Base-by-base conservation (phyloP, 495 filamentous ascomycete species). In the Neurospora hispaniola region DNA sequence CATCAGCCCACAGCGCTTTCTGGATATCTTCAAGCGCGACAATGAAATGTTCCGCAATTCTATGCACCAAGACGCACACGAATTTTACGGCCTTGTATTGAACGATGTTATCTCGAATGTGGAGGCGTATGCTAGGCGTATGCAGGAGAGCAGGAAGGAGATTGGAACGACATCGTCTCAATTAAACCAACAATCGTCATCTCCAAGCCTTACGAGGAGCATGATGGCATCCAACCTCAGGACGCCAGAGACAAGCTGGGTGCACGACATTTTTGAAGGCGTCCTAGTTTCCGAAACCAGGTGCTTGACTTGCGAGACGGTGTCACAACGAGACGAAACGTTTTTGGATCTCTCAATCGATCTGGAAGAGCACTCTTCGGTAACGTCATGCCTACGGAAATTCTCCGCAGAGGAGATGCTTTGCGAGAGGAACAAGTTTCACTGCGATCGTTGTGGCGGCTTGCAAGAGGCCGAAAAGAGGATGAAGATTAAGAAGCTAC, bases 371-470 rank as follows among this genome's bases (percentile, higher is more conserved):
- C 94, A 99, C 81, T 93, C 94, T 4, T 98, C 96, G 0, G 96
- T 99, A 3, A 98, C 96, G 4, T 94, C 96, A 16, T 99, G 96
- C 80, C 83, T 99, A 70, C 88, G 92, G 42, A 97, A 97, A 73
- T 99, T 99, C 79, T 99, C 96, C 0, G 94, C 94, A 42, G 96
- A 97, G 76, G 96, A 99, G 82, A 98, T 98, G 96, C 90, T 99
- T 72, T 98, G 96, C 78, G 96, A 99, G 82, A 88, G 93, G 72
- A 99, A 99, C 84, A 95, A 99, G 76, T 99, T 99, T 75, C 96
- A 98, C 79, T 99, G 96, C 80, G 96, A 99, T 79, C 93, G 93
- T 74, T 99, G 96, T 75, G 96, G 96, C 69, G 96, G 96, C 5
- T 84, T 99, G 27, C 96, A 99, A 82, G 96, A 99, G 82, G 96